Conservation (phyloP, 2,329 filamentous ascomycete species). For the Ceratocystis destructans region DNA sequence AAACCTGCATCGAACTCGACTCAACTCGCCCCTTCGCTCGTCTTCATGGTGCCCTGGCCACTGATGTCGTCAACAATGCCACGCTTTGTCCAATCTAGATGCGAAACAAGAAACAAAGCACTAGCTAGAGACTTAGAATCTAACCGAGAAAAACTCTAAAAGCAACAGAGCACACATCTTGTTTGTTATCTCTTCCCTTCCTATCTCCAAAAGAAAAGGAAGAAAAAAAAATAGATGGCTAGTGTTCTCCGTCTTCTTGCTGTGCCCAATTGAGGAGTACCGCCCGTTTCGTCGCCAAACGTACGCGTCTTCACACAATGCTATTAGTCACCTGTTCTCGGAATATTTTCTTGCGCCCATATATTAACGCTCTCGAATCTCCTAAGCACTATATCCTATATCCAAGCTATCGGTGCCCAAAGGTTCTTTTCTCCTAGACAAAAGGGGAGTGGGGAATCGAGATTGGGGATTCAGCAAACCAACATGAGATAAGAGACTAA, state of each 20-base stretch:
- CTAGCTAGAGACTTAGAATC: not conserved
- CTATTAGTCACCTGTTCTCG: not conserved
- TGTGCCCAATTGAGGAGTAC: too few relatives aligned
- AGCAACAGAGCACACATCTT: not conserved
- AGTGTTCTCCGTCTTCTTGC: too few relatives aligned
- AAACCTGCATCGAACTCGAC: too few relatives aligned
- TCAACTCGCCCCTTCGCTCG: not conserved
- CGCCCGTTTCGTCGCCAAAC: not conserved
- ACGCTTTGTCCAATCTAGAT: not conserved
- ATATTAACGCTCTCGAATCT: too few relatives aligned
- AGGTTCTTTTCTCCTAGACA: too few relatives aligned
- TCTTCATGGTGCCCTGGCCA: not conserved
- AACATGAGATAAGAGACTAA: not conserved
- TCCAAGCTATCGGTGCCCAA: too few relatives aligned
- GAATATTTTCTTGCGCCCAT: too few relatives aligned
- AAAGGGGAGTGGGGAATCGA: too few relatives aligned
- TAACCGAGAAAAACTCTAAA: not conserved
- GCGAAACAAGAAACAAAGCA: not conserved
- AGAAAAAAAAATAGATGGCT: not conserved
- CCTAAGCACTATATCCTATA: too few relatives aligned
- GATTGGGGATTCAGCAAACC: too few relatives aligned
- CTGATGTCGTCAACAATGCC: not conserved
- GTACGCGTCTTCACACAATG: not conserved
- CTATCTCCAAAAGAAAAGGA: not conserved
- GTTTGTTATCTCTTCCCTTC: not conserved